These are phyloP conservation scores for Fulvia fulva DNA, from an alignment of 2,329 filamentous ascomycete genomes.

Conservation along the genomic window DNA sequence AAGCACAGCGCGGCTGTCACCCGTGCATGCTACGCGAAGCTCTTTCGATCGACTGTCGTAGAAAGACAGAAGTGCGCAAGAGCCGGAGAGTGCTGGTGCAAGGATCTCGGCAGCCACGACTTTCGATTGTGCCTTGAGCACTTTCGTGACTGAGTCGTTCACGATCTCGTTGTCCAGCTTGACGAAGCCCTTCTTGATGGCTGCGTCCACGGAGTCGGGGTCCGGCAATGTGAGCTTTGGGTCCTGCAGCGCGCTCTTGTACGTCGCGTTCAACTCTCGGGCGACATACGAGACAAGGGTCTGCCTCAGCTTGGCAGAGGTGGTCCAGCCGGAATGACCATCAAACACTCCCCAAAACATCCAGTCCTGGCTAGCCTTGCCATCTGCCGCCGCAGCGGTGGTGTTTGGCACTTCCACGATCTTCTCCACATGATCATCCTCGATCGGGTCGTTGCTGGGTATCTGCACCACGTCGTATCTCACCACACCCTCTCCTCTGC, in stretches of 20 bases:
- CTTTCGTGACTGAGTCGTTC: conserved; percentile 85
- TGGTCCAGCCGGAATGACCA: conserved; percentile 97
- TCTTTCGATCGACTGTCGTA: conserved; percentile 86
- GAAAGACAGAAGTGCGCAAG: conserved; percentile 91
- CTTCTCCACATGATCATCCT: conserved; percentile 97
- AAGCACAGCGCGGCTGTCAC: conserved; percentile 91
- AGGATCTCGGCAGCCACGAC: conserved; percentile 86
- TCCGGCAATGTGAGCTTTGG: conserved; percentile 60
- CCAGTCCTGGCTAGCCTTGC: conserved; percentile 72
- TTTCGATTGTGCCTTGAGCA: conserved; percentile 83
- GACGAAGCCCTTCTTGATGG: conserved; percentile 88
- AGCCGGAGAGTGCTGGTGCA: conserved; percentile 91
- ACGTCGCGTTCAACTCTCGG: conserved; percentile 86
- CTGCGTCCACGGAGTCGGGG: conserved; percentile 76
- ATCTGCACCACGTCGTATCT: conserved; percentile 93
- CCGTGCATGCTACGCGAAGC: conserved; percentile 89
- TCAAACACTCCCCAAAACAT: conserved; percentile 99
- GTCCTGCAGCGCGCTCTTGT: conserved; percentile 66
- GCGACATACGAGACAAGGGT: conserved; percentile 89
- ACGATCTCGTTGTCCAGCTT: conserved; percentile 92
- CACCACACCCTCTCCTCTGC: conserved; percentile 83
- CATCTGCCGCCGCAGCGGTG: conserved; percentile 52
- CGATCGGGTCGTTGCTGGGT: conserved; percentile 94
- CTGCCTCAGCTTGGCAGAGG: conserved; percentile 90
- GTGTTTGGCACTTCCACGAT: conserved; percentile 81